phyloP scores from a whole-genome alignment of 1,139 yeast species.

The Pichia cactophila region DNA sequence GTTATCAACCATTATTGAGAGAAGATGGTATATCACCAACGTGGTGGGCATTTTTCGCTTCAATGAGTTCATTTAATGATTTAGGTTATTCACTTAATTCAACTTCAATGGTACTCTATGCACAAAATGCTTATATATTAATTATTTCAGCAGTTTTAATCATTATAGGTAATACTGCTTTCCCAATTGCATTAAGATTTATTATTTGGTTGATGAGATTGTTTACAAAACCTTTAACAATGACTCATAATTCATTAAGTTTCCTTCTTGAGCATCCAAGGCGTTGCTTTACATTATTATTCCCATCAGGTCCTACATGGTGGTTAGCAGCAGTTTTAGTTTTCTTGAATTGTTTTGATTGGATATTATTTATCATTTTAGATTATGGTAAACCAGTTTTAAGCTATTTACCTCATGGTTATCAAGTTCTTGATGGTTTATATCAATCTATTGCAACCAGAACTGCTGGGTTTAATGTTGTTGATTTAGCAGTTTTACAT shows the following conservation, averaged over 20 bases:
- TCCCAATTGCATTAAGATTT: slow-evolving; percentile 73
- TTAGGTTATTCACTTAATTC: slow-evolving; percentile 76
- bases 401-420: slow-evolving; percentile 50
- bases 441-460: slow-evolving; percentile 90
- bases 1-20: slow-evolving; percentile 39
- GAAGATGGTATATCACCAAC: slow-evolving; percentile 57
- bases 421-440: slow-evolving; percentile 69
- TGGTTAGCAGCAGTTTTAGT: slow-evolving; percentile 77
- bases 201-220: slow-evolving; percentile 75
- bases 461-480: slow-evolving; percentile 82
- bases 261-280: slow-evolving; percentile 93
- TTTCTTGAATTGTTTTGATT: slow-evolving; percentile 65
- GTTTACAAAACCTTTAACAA: slow-evolving; percentile 57
- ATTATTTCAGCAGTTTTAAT: slow-evolving; percentile 60
- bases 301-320: slow-evolving; percentile 93
- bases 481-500: slow-evolving; percentile 62
- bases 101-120: slow-evolving; percentile 65
- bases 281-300: slow-evolving; percentile 86
- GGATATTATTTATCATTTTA: slow-evolving; percentile 68
- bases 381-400: slow-evolving; percentile 53
- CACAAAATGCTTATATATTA: slow-evolving; percentile 55
- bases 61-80: slow-evolving; percentile 74
- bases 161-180: slow-evolving; percentile 88
- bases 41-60: slow-evolving; percentile 92
- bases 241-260: slow-evolving; percentile 68